Percentiles rank a stretch among this genome's conserved stretches.
phyloP scores from a whole-genome alignment of 1,139 yeast genomes.

The Debaryomycetaceae sp. region DNA sequence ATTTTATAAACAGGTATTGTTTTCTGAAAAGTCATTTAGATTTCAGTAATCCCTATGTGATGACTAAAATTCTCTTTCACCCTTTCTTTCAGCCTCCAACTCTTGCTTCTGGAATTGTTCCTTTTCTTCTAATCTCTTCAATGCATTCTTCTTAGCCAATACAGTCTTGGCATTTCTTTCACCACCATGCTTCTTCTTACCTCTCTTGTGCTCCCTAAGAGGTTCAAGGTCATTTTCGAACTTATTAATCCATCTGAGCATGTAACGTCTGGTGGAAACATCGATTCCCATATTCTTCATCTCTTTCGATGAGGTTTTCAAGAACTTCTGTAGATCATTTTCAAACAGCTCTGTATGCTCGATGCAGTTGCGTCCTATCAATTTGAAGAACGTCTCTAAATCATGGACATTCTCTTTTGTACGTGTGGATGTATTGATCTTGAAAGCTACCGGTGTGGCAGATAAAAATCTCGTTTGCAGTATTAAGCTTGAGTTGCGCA shows the following conservation, averaged over 20 bases:
- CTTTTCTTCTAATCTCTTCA: constrained; percentile 45
- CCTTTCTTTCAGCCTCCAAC: constrained; percentile 27
- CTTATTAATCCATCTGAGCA: constrained; percentile 49
- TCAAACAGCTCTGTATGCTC: constrained; percentile 75
- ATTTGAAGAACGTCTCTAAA: constrained; percentile 63
- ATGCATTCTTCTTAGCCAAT: constrained; percentile 66
- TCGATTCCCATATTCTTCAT: constrained; percentile 84
- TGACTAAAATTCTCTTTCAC: constrained; percentile 25
- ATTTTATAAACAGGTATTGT: not conserved
- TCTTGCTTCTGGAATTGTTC: constrained; percentile 26
- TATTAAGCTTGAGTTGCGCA: not conserved
- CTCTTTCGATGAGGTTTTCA: constrained; percentile 49
- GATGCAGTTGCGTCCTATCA: constrained; percentile 70
- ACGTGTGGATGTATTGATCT: constrained; percentile 38
- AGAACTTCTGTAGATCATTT: constrained; percentile 65
- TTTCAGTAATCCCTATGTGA: not conserved
- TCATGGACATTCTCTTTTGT: constrained; percentile 63
- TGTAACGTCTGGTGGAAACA: constrained; percentile 63
- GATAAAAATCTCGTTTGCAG: constrained; percentile 6
- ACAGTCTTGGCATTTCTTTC: constrained; percentile 75
- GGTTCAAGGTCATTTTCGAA: constrained; percentile 55
- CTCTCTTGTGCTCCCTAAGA: constrained; percentile 56
- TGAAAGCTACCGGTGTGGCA: constrained; percentile 16
- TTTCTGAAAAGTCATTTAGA: not conserved
- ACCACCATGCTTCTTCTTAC: constrained; percentile 84